Evolutionary conservation across 257 asterid genomes (phyloP).

Genomic region (Scutellaria minor): DNA sequence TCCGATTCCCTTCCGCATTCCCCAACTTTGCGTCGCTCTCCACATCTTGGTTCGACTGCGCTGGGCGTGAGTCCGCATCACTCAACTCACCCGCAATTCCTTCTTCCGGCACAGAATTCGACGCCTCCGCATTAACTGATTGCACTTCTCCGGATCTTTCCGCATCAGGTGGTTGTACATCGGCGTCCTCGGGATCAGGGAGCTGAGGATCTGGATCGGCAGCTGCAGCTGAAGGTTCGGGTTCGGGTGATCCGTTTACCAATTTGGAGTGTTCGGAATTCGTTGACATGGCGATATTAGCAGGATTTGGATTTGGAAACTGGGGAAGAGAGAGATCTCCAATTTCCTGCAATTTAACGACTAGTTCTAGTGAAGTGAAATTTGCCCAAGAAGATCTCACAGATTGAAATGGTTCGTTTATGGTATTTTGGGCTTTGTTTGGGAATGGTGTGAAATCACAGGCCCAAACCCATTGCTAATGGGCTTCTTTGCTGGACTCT

Average conservation of each 20-base stretch:
- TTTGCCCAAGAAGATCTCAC: background rate
- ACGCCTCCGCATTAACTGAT: slow-evolving; percentile 42
- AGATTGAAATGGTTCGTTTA: background rate
- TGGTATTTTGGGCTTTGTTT: background rate
- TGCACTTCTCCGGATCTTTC: slow-evolving; percentile 45
- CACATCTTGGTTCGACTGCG: slow-evolving; percentile 40
- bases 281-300: slow-evolving; percentile 46
- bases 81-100: slow-evolving; percentile 42
- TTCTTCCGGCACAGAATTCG: slow-evolving; percentile 43
- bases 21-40: slow-evolving; percentile 49
- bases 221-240: slow-evolving; percentile 41
- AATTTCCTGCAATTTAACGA: slow-evolving; percentile 33
- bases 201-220: slow-evolving; percentile 57
- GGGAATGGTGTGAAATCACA: background rate
- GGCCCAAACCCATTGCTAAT: background rate
- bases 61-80: slow-evolving; percentile 40
- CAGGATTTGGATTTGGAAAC: slow-evolving; percentile 40
- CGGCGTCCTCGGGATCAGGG: slow-evolving; percentile 48
- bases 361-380: slow-evolving; percentile 30
- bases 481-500: background rate
- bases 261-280: slow-evolving; percentile 50
- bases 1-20: slow-evolving; percentile 67
- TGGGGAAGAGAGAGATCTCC: slow-evolving; percentile 37
- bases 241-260: slow-evolving; percentile 46
- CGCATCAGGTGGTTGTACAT: slow-evolving; percentile 46